phyloP scores from a whole-genome alignment of 2,329 filamentous ascomycete species.

The Aaosphaeria pasadenensis region DNA sequence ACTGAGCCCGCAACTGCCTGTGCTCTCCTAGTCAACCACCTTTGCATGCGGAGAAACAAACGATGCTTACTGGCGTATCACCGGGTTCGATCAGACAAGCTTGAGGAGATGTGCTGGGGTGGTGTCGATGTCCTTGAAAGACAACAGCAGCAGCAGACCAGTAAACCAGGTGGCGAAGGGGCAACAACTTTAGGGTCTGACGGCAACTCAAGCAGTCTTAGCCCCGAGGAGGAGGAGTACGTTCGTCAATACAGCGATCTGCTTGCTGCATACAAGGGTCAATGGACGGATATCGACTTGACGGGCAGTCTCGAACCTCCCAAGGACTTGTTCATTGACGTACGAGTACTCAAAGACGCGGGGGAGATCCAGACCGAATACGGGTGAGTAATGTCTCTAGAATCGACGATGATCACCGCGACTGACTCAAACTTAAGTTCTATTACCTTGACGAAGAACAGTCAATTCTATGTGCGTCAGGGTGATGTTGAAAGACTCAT shows the following conservation, averaged over 20 bases:
- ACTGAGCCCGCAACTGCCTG: constrained; percentile 81
- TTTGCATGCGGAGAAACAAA: constrained; percentile 95
- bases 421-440: constrained; percentile 55
- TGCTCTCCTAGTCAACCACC: constrained; percentile 85
- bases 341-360: constrained; percentile 91
- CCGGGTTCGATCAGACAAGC: constrained; percentile 80
- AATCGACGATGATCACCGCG: background rate
- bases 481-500: constrained; percentile 95
- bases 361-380: constrained; percentile 99
- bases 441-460: constrained; percentile 96
- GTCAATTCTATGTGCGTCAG: constrained; percentile 94
- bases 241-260: constrained; percentile 88
- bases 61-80: constrained; percentile 94
- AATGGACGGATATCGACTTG: constrained; percentile 96
- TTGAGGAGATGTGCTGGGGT: constrained; percentile 92
- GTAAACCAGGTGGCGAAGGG: constrained; percentile 18
- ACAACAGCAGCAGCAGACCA: constrained; percentile 51
- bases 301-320: constrained; percentile 92
- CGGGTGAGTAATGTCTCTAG: constrained; percentile 63
- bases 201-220: constrained; percentile 69
- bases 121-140: constrained; percentile 78
- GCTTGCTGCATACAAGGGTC: constrained; percentile 92
- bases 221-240: constrained; percentile 95
- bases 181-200: constrained; percentile 43
- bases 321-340: constrained; percentile 94